Percentiles rank a stretch among this genome's conserved stretches.
Evolutionary conservation across 2,329 filamentous ascomycete genomes (phyloP).

Genomic region (Shiraia sp.): DNA sequence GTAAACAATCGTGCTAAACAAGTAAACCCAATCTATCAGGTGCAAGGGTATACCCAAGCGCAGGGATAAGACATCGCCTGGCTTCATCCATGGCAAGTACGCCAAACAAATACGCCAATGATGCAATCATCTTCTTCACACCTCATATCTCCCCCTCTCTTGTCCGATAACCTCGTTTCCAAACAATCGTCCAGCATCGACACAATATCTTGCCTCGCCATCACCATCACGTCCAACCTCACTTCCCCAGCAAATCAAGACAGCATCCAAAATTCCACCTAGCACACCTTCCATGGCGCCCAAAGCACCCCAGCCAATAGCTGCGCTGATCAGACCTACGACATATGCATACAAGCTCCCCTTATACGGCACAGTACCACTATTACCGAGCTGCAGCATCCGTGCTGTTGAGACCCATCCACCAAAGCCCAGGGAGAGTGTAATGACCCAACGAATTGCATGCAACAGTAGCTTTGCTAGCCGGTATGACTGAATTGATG

Average conservation of each 20-base stretch:
- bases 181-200: slow-evolving; percentile 88
- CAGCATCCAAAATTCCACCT: slow-evolving; percentile 83
- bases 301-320: slow-evolving; percentile 92
- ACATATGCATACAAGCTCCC: slow-evolving; percentile 95
- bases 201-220: slow-evolving; percentile 78
- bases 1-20: background rate
- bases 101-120: slow-evolving; percentile 2
- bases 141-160: slow-evolving; percentile 32
- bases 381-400: slow-evolving; percentile 65
- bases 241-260: slow-evolving; percentile 92
- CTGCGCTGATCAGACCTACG: slow-evolving; percentile 86
- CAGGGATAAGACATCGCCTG: too few species aligned
- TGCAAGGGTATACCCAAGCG: slow-evolving; percentile 3
- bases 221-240: slow-evolving; percentile 62
- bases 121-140: slow-evolving; percentile 16
- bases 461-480: slow-evolving; percentile 90
- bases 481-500: slow-evolving; percentile 78
- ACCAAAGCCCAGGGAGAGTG: slow-evolving; percentile 84
- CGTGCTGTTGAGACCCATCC: slow-evolving; percentile 96
- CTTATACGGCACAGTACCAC: slow-evolving; percentile 51
- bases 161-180: slow-evolving; percentile 54
- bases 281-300: slow-evolving; percentile 89
- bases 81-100: background rate
- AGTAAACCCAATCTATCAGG: slow-evolving; percentile 1
- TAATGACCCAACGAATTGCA: slow-evolving; percentile 89